Percentiles rank a stretch among this genome's conserved stretches.
Evolutionary conservation across 306 rosid genomes (phyloP).

Genomic region (Nissolia schottii): DNA sequence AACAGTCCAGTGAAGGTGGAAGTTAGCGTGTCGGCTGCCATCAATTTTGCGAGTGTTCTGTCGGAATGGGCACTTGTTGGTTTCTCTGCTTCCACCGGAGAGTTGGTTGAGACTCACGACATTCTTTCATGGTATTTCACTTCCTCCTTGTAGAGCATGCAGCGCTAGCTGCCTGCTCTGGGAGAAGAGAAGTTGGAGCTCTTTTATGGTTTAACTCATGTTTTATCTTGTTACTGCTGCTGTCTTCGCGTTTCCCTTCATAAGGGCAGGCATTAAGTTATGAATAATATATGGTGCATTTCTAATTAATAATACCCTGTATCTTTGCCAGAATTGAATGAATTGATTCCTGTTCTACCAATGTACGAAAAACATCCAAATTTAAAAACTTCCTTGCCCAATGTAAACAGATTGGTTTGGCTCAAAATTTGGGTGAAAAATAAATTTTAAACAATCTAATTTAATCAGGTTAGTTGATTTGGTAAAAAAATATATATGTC

Average conservation of each 20-base stretch:
- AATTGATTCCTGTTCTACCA: no score
- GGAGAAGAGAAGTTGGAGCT: background rate
- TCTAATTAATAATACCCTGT: no score
- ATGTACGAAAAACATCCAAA: no score
- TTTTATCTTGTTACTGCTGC: background rate
- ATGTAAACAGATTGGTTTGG: no score
- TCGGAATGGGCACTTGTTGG: conserved; percentile 14
- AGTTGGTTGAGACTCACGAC: conserved; percentile 28
- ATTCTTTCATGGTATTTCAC: conserved; percentile 30
- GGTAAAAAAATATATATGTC: no score
- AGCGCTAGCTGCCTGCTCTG: no score
- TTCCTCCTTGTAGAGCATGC: conserved; percentile 3
- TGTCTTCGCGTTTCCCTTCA: background rate
- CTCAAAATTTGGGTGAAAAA: no score
- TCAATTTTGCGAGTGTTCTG: conserved; percentile 4
- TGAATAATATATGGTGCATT: background rate
- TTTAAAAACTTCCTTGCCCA: no score
- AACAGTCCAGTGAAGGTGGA: background rate
- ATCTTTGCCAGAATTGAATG: no score
- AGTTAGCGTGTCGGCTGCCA: background rate
- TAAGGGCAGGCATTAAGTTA: background rate
- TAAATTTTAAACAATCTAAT: no score
- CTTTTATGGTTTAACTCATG: background rate
- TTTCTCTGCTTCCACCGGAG: conserved; percentile 30
- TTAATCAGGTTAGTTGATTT: no score